phyloP scores from a whole-genome alignment of 2,329 filamentous ascomycete genomes.

The Helicocarpus griseus region DNA sequence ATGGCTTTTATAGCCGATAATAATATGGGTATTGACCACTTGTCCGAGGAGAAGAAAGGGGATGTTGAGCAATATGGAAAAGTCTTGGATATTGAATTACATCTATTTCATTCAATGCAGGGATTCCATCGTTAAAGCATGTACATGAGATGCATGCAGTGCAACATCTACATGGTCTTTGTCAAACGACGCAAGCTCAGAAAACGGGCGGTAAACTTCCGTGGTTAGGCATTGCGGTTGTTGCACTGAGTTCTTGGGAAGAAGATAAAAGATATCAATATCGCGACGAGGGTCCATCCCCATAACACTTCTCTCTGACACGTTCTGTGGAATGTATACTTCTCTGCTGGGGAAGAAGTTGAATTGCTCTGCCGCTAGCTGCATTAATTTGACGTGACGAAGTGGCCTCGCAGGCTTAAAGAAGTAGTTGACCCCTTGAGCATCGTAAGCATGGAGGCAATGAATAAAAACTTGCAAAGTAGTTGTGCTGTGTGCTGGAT shows the following conservation, averaged over 20 bases:
- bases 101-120: neutral
- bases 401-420: too few species aligned
- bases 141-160: neutral
- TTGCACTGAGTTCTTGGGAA: neutral
- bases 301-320: too few species aligned
- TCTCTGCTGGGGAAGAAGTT: too few species aligned
- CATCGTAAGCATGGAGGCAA: too few species aligned
- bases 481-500: too few species aligned
- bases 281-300: neutral
- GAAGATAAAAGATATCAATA: neutral
- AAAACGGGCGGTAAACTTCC: neutral
- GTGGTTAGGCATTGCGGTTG: neutral
- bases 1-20: neutral
- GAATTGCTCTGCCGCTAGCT: too few species aligned
- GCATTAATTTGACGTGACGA: too few species aligned
- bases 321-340: too few species aligned
- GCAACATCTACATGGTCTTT: neutral
- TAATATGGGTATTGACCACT: neutral
- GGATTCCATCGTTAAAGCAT: neutral
- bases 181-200: neutral
- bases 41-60: neutral
- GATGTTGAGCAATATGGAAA: neutral
- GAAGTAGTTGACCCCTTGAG: too few species aligned
- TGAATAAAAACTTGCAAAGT: too few species aligned
- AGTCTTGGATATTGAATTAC: neutral